Evolutionary conservation across 2,329 filamentous ascomycete genomes (phyloP), one percentile per base, ranked within the genome.

Genomic region (Plectosphaerella cucumerina): DNA sequence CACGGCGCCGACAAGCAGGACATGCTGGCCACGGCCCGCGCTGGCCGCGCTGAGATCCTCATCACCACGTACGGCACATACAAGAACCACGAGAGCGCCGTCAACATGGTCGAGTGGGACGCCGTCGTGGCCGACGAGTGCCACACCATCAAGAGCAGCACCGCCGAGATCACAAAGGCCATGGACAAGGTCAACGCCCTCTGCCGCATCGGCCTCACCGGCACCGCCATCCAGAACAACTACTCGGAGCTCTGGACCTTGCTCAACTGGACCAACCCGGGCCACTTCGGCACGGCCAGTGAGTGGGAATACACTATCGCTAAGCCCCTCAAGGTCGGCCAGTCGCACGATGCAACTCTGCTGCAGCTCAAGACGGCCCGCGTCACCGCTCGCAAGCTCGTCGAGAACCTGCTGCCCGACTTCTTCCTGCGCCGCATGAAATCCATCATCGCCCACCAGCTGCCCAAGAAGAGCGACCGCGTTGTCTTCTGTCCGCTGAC

Each of bases 241-340:
- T 99, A 99, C 65, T 90, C 97, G 64, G 94, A 99, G 66, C 78
- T 99, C 1, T 99, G 93, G 93, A 95, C 91, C 0, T 75, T 99
- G 0, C 75, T 99, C 3, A 96, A 99, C 65, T 99, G 94, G 94
- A 92, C 91, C 0, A 94, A 95, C 59, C 94, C 94, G 0, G 93
- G 91, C 0, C 70, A 78, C 44, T 80, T 85, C 50, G 81, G 81
- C 15, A 76, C 75, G 1, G 62, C 88, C 10, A 73, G 80, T 5
- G 87, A 89, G 41, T 99, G 94, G 94, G 87, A 84, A 60, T 76
- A 80, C 18, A 84, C 81, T 35, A 90, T 99, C 52, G 85, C 86
- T 49, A 81, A 85, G 20, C 94, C 93, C 0, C 74, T 99, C 50
- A 89, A 88, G 50, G 74, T 92, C 48, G 94, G 94, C 1, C 94